Base-by-base conservation (phyloP, 768 basidiomycete species). In the Naganishia antarctica region DNA sequence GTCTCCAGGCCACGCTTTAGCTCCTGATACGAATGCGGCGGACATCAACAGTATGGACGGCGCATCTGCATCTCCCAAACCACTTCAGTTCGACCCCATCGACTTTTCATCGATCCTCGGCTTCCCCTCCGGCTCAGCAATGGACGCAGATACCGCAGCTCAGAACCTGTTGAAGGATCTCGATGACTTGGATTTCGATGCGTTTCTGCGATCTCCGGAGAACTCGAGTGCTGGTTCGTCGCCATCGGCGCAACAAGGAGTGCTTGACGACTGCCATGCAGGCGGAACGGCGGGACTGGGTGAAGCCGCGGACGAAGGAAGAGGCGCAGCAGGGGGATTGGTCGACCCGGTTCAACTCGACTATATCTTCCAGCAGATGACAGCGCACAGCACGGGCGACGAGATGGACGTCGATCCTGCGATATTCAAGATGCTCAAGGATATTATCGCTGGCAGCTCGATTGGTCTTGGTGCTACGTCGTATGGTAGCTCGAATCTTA, bases 151-250 rank as follows among this genome's bases (percentile, higher is more conserved):
- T 12, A 23, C 32, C 2, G 53, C 34, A 3, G 53, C 53, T 4
- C 53, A 40, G 21, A 57, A 41, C 23, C 21, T 57, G 53, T 40
- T 57, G 34, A 57, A 57, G 37, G 53, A 57, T 16, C 53, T 57
- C n/a, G 53, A 57, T 5, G 53, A 57, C 4, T 34, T 57, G 7
- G 53, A 57, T 41, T 57, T 57, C 37, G 53, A 25, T 12, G 34
- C 28, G 53, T 57, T 57, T 26, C 18, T 57, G 53, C 23, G 18
- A 21, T 57, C 53, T 0, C 53, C 53, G 6, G 53, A 37, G 12
- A 25, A n/a, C 21, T 25, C 32, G 16, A 3, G 26, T 3, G 18
- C 32, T 21, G 26, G 34, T 25, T 11, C 8, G 53, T 12, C 23
- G 5, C 3, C 34, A 25, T 21, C n/a, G 2, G 34, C 4, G 34